A percentile compares a stretch with the other conserved stretches of the same genome.
phyloP scores from a whole-genome alignment of 2,329 filamentous ascomycete genomes.

The Paecilomyces niveus region DNA sequence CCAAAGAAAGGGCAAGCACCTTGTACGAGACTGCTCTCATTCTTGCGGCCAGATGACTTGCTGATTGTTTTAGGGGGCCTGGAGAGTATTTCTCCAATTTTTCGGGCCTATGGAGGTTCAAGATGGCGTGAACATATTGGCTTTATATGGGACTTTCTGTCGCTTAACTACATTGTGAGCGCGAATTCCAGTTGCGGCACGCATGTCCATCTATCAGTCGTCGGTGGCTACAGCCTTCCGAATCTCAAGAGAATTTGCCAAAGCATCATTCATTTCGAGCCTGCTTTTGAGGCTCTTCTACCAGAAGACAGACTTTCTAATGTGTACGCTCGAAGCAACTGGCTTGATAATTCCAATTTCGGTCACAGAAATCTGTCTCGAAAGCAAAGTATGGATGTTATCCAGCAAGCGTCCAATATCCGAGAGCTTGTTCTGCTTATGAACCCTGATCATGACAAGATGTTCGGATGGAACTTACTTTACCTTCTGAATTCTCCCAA shows the following conservation, averaged over 20 bases:
- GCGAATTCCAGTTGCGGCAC: neutral
- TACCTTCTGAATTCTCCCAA: too few species aligned
- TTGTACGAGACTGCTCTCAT: neutral
- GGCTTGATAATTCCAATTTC: neutral
- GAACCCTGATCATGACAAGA: neutral
- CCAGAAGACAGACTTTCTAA: neutral
- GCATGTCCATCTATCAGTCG: neutral
- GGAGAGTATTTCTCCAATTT: neutral
- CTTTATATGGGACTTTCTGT: neutral
- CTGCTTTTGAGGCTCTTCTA: neutral
- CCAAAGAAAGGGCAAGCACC: slow-evolving; percentile 2
- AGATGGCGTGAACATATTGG: neutral
- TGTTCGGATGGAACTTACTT: too few species aligned
- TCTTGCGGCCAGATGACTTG: neutral
- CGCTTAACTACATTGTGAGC: neutral
- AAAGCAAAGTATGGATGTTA: slow-evolving; percentile 2
- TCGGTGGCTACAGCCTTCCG: neutral
- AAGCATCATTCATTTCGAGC: neutral
- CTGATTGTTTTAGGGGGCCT: neutral
- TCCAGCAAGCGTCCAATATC: neutral
- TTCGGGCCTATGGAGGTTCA: neutral
- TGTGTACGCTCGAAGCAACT: neutral
- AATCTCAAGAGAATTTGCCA: neutral
- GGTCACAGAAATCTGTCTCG: slow-evolving; percentile 1
- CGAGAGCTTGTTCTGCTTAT: neutral